Conservation (phyloP, 345 rosid species). For the Camelina neglecta region DNA sequence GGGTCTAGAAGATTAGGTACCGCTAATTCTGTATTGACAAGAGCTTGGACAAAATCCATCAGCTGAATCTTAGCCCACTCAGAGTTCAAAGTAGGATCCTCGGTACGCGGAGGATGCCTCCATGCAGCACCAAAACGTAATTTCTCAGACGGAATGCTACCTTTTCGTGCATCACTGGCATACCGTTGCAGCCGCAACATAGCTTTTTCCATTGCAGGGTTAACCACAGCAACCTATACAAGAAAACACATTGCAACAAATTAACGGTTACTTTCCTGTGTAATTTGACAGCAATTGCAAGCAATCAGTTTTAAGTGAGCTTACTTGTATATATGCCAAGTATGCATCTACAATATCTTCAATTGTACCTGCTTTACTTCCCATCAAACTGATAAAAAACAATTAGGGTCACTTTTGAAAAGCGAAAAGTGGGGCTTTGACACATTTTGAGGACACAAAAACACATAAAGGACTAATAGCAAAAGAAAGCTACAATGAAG, state of each 20-base stretch:
- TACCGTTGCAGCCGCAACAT: conserved; percentile 62
- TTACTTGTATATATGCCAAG: conserved; percentile 86
- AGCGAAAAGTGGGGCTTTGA: neutral
- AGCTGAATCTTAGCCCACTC: conserved; percentile 95
- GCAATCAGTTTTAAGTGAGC: conserved; percentile 28
- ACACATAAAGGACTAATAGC: neutral
- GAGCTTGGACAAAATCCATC: conserved; percentile 85
- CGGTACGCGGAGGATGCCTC: conserved; percentile 79
- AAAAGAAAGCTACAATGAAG: neutral
- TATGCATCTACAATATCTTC: conserved; percentile 95
- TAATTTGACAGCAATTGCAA: conserved; percentile 24
- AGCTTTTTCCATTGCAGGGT: conserved; percentile 94
- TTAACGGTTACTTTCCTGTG: neutral
- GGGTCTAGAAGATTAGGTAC: conserved; percentile 45
- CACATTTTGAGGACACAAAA: neutral
- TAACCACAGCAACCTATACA: conserved; percentile 74
- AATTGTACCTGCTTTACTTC: conserved; percentile 64
- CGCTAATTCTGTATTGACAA: conserved; percentile 77
- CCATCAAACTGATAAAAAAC: conserved; percentile 62
- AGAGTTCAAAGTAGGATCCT: conserved; percentile 47
- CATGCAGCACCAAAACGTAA: conserved; percentile 89
- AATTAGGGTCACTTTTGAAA: conserved; percentile 8
- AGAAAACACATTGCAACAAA: conserved; percentile 6
- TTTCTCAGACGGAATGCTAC: conserved; percentile 67
- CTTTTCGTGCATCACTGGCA: conserved; percentile 68